A percentile compares a stretch with the other conserved stretches of the same genome.
These are phyloP conservation scores for Solanum microdontum DNA, from an alignment of 257 asterid genomes.

Conservation along the genomic window DNA sequence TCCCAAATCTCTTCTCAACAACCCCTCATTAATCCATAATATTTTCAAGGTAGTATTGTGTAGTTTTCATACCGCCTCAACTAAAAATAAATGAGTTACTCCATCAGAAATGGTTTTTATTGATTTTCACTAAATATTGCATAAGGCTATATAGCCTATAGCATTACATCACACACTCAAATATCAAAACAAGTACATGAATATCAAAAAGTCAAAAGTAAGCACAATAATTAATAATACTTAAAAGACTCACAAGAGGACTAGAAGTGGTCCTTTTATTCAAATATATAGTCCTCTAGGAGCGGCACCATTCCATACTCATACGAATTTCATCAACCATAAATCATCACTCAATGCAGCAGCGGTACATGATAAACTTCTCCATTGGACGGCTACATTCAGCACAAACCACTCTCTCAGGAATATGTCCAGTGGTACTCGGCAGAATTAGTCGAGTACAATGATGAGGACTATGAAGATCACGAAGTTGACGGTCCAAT, in stretches of 20 bases:
- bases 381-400: constrained; percentile 76
- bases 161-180: not conserved
- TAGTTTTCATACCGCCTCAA: too few relatives aligned
- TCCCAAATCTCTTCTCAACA: too few relatives aligned
- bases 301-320: not conserved
- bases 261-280: not conserved
- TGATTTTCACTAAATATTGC: not conserved
- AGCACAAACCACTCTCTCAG: constrained; percentile 60
- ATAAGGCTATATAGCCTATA: not conserved
- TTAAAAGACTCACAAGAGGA: not conserved
- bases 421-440: constrained; percentile 40
- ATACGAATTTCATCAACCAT: not conserved
- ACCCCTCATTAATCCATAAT: too few relatives aligned
- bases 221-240: not conserved
- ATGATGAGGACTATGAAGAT: constrained; percentile 52
- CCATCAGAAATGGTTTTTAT: not conserved
- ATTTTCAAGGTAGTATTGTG: too few relatives aligned
- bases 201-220: not conserved
- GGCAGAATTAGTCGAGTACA: constrained; percentile 74
- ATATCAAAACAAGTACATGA: not conserved
- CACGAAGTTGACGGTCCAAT: constrained; percentile 29
- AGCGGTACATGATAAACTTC: constrained; percentile 66
- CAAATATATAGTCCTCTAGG: not conserved
- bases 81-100: too few relatives aligned
- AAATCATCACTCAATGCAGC: constrained; percentile 55